Conservation (phyloP, 495 filamentous ascomycete species). For the Tuber calosporum region DNA sequence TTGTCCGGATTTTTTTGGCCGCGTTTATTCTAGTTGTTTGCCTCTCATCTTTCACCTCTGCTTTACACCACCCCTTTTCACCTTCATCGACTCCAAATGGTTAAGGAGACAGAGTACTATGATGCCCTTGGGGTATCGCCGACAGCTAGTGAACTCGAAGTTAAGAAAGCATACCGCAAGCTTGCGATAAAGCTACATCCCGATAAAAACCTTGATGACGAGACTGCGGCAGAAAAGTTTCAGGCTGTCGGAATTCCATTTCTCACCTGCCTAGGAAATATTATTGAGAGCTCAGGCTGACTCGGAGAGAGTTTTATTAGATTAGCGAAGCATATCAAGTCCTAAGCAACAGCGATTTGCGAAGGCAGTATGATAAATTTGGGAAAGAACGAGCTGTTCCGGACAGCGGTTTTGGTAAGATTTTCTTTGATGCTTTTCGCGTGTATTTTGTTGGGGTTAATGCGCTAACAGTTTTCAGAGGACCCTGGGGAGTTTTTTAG, state of each 20-base stretch:
- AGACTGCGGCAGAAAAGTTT: constrained; percentile 86
- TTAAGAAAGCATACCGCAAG: constrained; percentile 99
- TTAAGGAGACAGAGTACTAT: constrained; percentile 81
- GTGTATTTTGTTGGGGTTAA: constrained; percentile 4
- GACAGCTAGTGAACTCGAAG: constrained; percentile 86
- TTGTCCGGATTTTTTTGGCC: neutral
- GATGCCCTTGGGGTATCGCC: constrained; percentile 82
- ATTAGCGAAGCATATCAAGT: constrained; percentile 99
- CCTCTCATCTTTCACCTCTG: neutral
- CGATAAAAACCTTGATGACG: constrained; percentile 97
- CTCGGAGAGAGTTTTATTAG: constrained; percentile 40
- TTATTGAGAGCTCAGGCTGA: constrained; percentile 6
- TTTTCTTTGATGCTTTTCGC: constrained; percentile 4
- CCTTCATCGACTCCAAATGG: constrained; percentile 50
- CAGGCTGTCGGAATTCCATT: constrained; percentile 56
- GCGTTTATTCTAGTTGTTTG: neutral
- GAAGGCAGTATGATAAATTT: constrained; percentile 88
- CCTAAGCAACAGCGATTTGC: constrained; percentile 74
- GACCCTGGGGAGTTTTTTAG: constrained; percentile 97
- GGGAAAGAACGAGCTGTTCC: constrained; percentile 90
- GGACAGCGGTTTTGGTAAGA: constrained; percentile 73
- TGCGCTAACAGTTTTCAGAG: constrained; percentile 46
- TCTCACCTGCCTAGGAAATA: constrained; percentile 2
- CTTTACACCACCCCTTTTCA: neutral
- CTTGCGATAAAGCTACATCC: constrained; percentile 72